Evolutionary conservation across 2,329 filamentous ascomycete species (phyloP).

Genomic region (Diaporthe australafricana): DNA sequence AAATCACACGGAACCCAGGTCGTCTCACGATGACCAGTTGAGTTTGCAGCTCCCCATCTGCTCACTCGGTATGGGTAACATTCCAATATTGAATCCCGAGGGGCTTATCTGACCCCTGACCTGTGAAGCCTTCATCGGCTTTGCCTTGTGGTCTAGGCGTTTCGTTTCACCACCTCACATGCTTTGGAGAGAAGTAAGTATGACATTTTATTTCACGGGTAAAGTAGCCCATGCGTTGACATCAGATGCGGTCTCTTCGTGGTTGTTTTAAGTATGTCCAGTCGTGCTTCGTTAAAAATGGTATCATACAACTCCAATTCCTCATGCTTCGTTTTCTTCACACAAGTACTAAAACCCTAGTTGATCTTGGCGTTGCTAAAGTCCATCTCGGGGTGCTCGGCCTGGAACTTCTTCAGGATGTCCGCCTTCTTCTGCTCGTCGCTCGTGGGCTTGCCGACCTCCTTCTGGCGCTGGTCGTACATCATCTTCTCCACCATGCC

Average conservation of each 20-base stretch:
- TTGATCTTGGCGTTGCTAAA: slow-evolving; percentile 77
- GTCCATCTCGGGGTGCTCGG: slow-evolving; percentile 79
- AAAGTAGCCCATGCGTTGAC: neutral
- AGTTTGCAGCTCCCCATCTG: slow-evolving; percentile 63
- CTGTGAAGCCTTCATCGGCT: slow-evolving; percentile 41
- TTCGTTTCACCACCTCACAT: slow-evolving; percentile 75
- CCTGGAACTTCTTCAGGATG: slow-evolving; percentile 92
- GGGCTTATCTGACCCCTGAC: slow-evolving; percentile 73
- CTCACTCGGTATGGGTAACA: slow-evolving; percentile 60
- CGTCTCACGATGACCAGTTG: slow-evolving; percentile 59
- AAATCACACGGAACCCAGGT: slow-evolving; percentile 53
- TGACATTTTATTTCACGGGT: neutral
- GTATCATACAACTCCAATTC: slow-evolving; percentile 32
- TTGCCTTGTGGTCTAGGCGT: slow-evolving; percentile 60
- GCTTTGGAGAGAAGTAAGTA: neutral
- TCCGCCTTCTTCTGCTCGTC: slow-evolving; percentile 97
- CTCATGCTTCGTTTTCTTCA: neutral
- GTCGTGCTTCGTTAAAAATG: slow-evolving; percentile 25
- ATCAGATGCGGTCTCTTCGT: neutral
- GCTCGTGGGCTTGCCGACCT: slow-evolving; percentile 86
- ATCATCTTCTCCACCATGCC: slow-evolving; percentile 99
- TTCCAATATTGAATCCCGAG: slow-evolving; percentile 65
- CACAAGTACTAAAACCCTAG: slow-evolving; percentile 45
- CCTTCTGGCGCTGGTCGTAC: slow-evolving; percentile 98
- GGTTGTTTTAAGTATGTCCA: slow-evolving; percentile 7